Percentiles rank a stretch among this genome's conserved stretches.
Conservation (phyloP, 2,329 filamentous ascomycete species). For the Trichoderma koningiopsis region DNA sequence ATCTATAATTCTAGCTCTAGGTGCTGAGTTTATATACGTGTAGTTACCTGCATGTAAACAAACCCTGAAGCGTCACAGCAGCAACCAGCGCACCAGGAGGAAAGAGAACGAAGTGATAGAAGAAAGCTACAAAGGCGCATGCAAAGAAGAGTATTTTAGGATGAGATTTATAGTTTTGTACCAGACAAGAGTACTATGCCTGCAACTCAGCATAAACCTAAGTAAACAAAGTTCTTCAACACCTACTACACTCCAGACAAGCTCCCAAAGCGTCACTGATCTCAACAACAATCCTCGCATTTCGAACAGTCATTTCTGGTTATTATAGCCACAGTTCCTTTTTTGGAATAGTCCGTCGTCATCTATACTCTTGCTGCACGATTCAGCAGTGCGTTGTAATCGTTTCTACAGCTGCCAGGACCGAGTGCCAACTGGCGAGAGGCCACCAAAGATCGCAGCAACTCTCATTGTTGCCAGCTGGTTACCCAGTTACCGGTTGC, state of each 20-base stretch:
- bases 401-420: neutral
- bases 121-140: neutral
- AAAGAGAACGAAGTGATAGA: neutral
- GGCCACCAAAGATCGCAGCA: neutral
- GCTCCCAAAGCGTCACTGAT: neutral
- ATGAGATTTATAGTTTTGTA: neutral
- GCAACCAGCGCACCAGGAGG: neutral
- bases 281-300: neutral
- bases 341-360: neutral
- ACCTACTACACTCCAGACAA: neutral
- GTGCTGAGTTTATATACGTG: neutral
- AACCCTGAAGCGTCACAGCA: neutral
- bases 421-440: neutral
- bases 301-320: neutral
- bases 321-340: neutral
- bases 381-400: neutral
- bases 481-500: neutral
- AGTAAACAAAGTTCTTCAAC: neutral
- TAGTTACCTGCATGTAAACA: neutral
- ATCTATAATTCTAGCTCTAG: neutral
- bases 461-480: conserved; percentile 13
- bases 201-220: neutral
- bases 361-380: neutral
- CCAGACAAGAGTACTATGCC: neutral
- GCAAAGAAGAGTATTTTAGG: neutral